A percentile compares a stretch with the other conserved stretches of the same genome.
These are phyloP conservation scores for Emmonsiellopsis sp. DNA, from an alignment of 2,329 filamentous ascomycete genomes.

Conservation along the genomic window DNA sequence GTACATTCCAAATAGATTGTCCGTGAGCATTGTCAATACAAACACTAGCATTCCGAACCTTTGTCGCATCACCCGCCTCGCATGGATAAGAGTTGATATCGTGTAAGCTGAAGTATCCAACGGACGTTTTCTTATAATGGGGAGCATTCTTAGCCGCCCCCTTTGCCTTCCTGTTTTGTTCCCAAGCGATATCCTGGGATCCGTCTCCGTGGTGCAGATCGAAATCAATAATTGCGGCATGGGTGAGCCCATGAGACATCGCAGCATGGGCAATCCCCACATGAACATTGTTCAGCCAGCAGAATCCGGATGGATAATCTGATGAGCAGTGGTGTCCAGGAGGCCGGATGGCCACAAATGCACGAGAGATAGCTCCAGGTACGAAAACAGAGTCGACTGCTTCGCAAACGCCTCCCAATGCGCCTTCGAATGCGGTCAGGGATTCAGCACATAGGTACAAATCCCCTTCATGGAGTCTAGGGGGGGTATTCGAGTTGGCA, in stretches of 20 bases:
- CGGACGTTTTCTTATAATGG: conserved; percentile 70
- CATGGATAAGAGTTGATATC: conserved; percentile 99
- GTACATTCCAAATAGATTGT: conserved; percentile 93
- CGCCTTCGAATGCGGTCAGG: conserved; percentile 77
- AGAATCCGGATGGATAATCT: conserved; percentile 85
- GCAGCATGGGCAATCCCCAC: conserved; percentile 90
- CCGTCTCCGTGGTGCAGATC: conserved; percentile 90
- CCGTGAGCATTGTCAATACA: conserved; percentile 92
- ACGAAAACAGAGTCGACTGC: conserved; percentile 79
- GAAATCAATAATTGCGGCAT: conserved; percentile 89
- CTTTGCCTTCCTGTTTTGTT: conserved; percentile 66
- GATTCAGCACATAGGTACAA: conserved; percentile 86
- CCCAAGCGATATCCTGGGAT: conserved; percentile 91
- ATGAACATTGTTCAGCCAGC: conserved; percentile 98
- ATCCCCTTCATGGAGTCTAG: conserved; percentile 74
- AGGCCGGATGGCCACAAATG: conserved; percentile 86
- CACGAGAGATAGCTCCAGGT: conserved; percentile 55
- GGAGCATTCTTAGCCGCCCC: conserved; percentile 60
- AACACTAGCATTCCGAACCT: conserved; percentile 85
- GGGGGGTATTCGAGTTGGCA: conserved; percentile 31
- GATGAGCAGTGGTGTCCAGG: conserved; percentile 94
- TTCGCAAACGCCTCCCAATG: conserved; percentile 85
- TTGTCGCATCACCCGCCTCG: conserved; percentile 85
- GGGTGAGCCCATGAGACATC: conserved; percentile 74
- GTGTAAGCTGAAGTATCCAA: conserved; percentile 94